Percentiles rank a stretch among this genome's conserved stretches.
These are phyloP conservation scores for Podospora anserina DNA, from an alignment of 495 filamentous ascomycete species.

Conservation along the genomic window DNA sequence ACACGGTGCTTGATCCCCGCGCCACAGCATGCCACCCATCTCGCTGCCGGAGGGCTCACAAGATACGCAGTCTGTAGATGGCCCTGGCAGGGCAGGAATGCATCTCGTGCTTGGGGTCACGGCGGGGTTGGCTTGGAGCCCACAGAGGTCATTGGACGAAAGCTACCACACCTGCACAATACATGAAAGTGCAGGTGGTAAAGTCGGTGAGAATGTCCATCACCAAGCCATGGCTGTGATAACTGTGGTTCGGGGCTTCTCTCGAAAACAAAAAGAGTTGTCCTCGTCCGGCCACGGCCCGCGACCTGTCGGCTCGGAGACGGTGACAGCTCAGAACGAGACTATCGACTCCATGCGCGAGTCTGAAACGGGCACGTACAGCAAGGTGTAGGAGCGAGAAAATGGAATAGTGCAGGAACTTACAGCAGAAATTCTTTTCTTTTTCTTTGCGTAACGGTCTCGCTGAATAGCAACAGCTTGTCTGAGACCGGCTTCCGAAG, in stretches of 20 bases:
- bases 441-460: not conserved
- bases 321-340: not conserved
- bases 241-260: slow-evolving; percentile 7
- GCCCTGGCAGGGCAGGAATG: not conserved
- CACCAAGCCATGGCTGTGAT: slow-evolving; percentile 15
- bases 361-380: not conserved
- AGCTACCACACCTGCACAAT: slow-evolving; percentile 4
- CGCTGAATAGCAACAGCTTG: not conserved
- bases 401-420: not conserved
- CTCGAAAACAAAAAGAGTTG: not conserved
- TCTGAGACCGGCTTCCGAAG: not conserved
- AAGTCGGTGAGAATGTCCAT: slow-evolving; percentile 21
- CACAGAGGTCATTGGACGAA: slow-evolving; percentile 10
- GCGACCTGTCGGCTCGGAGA: not conserved
- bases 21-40: slow-evolving; percentile 7
- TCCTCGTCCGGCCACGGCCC: not conserved
- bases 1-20: not conserved
- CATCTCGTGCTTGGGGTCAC: not conserved
- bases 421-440: not conserved
- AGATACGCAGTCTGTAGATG: not conserved
- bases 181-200: slow-evolving; percentile 13
- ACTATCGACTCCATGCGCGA: slow-evolving; percentile 3
- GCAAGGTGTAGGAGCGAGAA: not conserved
- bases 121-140: slow-evolving; percentile 4
- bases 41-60: not conserved